Conservation (phyloP, 2,329 filamentous ascomycete species). For the Eutypa lata region DNA sequence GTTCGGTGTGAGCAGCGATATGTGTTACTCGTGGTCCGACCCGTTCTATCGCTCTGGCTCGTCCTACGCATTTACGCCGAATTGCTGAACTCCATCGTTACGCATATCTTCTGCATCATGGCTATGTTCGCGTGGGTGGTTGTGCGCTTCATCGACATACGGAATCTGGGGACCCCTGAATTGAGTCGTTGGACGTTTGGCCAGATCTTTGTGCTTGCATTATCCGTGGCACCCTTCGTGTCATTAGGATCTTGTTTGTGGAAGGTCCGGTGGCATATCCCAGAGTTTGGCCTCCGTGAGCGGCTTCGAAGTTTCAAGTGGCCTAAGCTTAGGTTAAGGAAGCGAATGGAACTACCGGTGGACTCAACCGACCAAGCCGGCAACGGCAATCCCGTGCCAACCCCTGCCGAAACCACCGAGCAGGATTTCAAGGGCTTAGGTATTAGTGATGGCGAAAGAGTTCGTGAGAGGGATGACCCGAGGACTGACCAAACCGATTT, state of each 20-base stretch:
- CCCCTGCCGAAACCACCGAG: background rate
- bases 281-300: conserved; percentile 1
- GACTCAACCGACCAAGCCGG: background rate
- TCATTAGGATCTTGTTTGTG: conserved; percentile 12
- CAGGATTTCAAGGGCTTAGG: background rate
- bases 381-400: background rate
- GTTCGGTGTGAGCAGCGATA: conserved; percentile 24
- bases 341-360: conserved; percentile 1
- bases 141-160: conserved; percentile 16
- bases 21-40: conserved; percentile 20
- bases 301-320: background rate
- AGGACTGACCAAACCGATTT: conserved; percentile 1
- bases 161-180: conserved; percentile 10
- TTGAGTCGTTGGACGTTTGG: conserved; percentile 14
- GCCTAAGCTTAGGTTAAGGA: conserved; percentile 1
- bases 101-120: conserved; percentile 14
- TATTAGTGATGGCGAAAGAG: background rate
- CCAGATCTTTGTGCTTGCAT: conserved; percentile 15
- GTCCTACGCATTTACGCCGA: conserved; percentile 21
- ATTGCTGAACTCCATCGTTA: conserved; percentile 17
- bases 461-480: conserved; percentile 1
- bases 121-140: conserved; percentile 16
- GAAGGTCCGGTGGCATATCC: conserved; percentile 1
- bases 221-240: conserved; percentile 15
- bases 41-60: conserved; percentile 21